A percentile compares a stretch with the other conserved stretches of the same genome.
Evolutionary conservation across 202 grass and related monocot species (phyloP).

Genomic region (Elaeis oleifera): DNA sequence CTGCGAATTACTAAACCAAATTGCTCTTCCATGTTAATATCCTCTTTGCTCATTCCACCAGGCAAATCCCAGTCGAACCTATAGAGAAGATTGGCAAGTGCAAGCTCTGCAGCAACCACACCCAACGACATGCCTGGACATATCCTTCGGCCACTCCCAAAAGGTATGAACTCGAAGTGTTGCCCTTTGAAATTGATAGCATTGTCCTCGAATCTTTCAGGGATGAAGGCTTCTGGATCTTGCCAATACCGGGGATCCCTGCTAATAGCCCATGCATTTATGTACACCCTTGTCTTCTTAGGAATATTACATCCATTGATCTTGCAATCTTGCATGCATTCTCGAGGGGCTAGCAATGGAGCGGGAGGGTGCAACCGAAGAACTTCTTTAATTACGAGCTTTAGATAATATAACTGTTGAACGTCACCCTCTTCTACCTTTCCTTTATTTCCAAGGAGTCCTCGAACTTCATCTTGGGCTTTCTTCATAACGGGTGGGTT

Average conservation of each 20-base stretch:
- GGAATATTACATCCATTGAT: conserved; percentile 27
- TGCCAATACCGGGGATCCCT: conserved; percentile 24
- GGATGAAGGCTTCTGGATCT: conserved; percentile 20
- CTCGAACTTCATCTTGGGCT: conserved; percentile 9
- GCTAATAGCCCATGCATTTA: conserved; percentile 40
- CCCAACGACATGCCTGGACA: conserved; percentile 39
- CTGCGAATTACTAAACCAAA: conserved; percentile 34
- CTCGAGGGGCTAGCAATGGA: conserved; percentile 25
- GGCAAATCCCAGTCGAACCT: conserved; percentile 45
- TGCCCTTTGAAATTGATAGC: conserved; percentile 28
- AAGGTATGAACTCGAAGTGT: conserved; percentile 42
- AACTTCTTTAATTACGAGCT: conserved; percentile 29
- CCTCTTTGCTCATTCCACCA: conserved; percentile 17
- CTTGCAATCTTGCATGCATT: conserved; percentile 19
- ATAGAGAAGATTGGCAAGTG: conserved; percentile 30
- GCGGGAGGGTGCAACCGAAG: conserved; percentile 26
- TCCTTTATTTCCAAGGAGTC: too few species aligned
- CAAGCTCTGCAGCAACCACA: conserved; percentile 33
- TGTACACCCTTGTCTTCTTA: conserved; percentile 17
- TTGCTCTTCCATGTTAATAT: conserved; percentile 35
- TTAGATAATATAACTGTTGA: conserved; percentile 16
- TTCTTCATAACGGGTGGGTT: conserved; percentile 23
- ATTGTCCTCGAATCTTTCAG: conserved; percentile 25
- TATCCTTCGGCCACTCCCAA: conserved; percentile 35
- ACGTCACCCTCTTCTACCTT: too few species aligned